These are phyloP conservation scores for Ceratobasidium sp. DNA, from an alignment of 1,284 basidiomycete genomes.

Conservation along the genomic window DNA sequence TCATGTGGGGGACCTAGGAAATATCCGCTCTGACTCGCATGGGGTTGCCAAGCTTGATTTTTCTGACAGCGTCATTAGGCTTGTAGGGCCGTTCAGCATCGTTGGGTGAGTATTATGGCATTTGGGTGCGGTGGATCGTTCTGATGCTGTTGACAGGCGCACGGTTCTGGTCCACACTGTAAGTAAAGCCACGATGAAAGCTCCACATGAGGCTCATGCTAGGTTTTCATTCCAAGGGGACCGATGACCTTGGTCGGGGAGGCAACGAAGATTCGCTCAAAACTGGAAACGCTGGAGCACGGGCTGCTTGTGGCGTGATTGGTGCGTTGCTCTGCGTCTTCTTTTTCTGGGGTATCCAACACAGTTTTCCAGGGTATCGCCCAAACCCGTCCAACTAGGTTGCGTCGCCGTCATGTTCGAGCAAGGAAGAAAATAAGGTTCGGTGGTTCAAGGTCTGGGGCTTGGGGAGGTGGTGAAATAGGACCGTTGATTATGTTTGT, in stretches of 20 bases:
- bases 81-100: slow-evolving; percentile 76
- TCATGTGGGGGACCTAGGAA: slow-evolving; percentile 83
- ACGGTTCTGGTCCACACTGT: slow-evolving; percentile 73
- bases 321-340: slow-evolving; percentile 56
- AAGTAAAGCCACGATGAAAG: slow-evolving; percentile 47
- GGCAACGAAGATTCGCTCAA: slow-evolving; percentile 72
- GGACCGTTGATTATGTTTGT: not conserved
- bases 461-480: not conserved
- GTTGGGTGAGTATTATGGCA: slow-evolving; percentile 64
- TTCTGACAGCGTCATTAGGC: slow-evolving; percentile 69
- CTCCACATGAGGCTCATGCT: not conserved
- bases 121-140: not conserved
- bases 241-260: slow-evolving; percentile 80
- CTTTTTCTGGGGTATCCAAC: not conserved
- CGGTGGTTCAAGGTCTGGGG: not conserved
- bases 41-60: slow-evolving; percentile 71
- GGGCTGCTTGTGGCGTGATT: slow-evolving; percentile 80
- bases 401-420: too few species aligned
- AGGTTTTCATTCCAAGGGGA: slow-evolving; percentile 60
- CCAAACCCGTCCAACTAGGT: not conserved
- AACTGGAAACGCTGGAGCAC: slow-evolving; percentile 78
- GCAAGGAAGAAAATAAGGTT: not conserved
- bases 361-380: not conserved
- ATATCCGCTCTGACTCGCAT: slow-evolving; percentile 69
- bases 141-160: slow-evolving; percentile 56